These are phyloP conservation scores for Trametes elegans DNA, from an alignment of 768 basidiomycete species.

Conservation along the genomic window DNA sequence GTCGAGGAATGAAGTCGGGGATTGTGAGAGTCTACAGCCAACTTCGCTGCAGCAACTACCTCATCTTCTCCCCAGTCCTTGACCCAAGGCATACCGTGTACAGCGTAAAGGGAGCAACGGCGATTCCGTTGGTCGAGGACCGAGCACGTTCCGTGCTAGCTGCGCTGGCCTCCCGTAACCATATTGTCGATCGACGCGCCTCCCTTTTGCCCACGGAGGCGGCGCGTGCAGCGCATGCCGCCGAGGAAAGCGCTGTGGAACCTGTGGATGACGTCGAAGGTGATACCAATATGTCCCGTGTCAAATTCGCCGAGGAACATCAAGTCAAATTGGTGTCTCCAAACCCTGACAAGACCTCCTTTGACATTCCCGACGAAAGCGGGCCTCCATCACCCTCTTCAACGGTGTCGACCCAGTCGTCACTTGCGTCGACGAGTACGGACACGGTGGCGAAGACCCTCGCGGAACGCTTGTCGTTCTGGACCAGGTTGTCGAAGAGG, in stretches of 20 bases:
- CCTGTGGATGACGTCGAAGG: constrained; percentile 6
- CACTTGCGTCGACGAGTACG: constrained; percentile 41
- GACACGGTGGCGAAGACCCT: constrained; percentile 61
- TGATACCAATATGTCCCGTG: constrained; percentile 31
- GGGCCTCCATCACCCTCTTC: constrained; percentile 27
- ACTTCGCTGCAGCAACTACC: too few species aligned
- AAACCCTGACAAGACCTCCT: constrained; percentile 20
- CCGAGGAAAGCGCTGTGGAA: not conserved
- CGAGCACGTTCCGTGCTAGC: constrained; percentile 55
- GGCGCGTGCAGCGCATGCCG: not conserved
- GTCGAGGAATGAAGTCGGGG: constrained; percentile 58
- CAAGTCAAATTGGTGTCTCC: constrained; percentile 48
- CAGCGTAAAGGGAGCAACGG: constrained; percentile 62
- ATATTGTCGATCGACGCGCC: constrained; percentile 40
- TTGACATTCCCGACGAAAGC: constrained; percentile 18
- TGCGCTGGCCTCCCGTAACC: constrained; percentile 51
- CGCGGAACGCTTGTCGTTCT: constrained; percentile 69
- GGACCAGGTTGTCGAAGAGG: constrained; percentile 47
- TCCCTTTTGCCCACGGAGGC: constrained; percentile 39
- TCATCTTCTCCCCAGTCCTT: constrained; percentile 47
- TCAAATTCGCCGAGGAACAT: constrained; percentile 52
- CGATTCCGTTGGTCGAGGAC: constrained; percentile 69
- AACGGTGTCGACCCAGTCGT: constrained; percentile 48
- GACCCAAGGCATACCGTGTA: constrained; percentile 62
- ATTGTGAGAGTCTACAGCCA: constrained; percentile 55